These are phyloP conservation scores for Alternaria sp. DNA, from an alignment of 2,329 filamentous ascomycete species.

Conservation along the genomic window DNA sequence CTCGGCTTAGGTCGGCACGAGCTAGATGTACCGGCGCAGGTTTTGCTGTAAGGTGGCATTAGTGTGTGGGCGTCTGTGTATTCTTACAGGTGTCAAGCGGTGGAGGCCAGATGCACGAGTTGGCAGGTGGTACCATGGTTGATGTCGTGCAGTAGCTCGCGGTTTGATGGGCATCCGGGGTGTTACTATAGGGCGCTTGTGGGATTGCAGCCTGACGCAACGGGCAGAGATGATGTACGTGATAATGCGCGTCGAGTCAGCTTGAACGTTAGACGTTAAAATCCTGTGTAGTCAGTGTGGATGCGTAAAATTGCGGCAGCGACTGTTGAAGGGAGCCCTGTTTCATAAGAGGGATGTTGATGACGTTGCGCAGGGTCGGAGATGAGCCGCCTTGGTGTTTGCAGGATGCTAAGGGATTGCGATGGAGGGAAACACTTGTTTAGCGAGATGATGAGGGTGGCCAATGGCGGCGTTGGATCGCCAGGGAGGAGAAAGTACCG, in stretches of 20 bases:
- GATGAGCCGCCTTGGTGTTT: conserved; percentile 9
- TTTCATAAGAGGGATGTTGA: neutral
- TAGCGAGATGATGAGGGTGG: conserved; percentile 4
- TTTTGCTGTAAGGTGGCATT: neutral
- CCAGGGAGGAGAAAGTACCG: conserved; percentile 1
- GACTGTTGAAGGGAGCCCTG: conserved; percentile 2
- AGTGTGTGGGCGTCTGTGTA: neutral
- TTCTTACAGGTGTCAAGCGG: neutral
- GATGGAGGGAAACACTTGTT: neutral
- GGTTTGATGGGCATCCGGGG: conserved; percentile 7
- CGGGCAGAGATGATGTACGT: neutral
- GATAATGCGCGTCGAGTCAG: conserved; percentile 5
- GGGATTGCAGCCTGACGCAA: conserved; percentile 5
- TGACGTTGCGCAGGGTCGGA: conserved; percentile 2
- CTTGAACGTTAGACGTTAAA: neutral
- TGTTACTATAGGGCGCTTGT: neutral
- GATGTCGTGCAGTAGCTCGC: conserved; percentile 17
- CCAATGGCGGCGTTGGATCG: conserved; percentile 6
- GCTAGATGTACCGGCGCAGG: neutral
- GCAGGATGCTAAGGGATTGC: conserved; percentile 4
- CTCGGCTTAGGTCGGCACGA: neutral
- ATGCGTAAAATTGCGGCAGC: conserved; percentile 4
- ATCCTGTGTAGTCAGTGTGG: neutral
- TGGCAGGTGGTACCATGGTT: conserved; percentile 9
- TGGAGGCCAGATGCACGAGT: neutral